A percentile compares a stretch with the other conserved stretches of the same genome.
phyloP scores from a whole-genome alignment of 1,139 yeast genomes.

The Hyphopichia pseudoburtonii region DNA sequence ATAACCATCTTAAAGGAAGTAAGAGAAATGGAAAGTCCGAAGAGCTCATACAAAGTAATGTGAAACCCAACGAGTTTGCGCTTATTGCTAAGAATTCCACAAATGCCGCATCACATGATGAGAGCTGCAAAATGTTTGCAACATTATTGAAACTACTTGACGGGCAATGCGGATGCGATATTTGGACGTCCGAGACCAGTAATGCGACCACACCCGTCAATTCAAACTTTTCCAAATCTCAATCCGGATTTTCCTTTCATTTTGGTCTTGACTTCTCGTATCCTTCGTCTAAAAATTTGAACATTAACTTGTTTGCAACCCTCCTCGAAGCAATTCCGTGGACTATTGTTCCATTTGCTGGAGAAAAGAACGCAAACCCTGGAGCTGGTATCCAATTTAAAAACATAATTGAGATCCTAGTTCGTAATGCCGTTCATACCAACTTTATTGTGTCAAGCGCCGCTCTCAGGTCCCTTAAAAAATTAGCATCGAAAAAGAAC shows the following conservation, averaged over 20 bases:
- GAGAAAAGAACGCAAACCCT: slow-evolving; percentile 23
- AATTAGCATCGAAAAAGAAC: slow-evolving; percentile 65
- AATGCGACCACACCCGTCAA: slow-evolving; percentile 14
- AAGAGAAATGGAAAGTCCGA: not conserved
- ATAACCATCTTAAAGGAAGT: slow-evolving; percentile 1
- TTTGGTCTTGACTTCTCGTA: slow-evolving; percentile 49
- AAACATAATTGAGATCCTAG: slow-evolving; percentile 67
- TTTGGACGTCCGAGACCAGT: slow-evolving; percentile 23
- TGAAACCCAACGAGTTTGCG: slow-evolving; percentile 24
- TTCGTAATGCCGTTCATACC: slow-evolving; percentile 73
- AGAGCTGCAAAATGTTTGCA: slow-evolving; percentile 65
- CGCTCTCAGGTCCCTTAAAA: slow-evolving; percentile 61
- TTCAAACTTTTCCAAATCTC: slow-evolving; percentile 15
- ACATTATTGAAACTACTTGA: slow-evolving; percentile 61
- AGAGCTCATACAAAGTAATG: slow-evolving; percentile 4
- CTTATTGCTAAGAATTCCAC: slow-evolving; percentile 45
- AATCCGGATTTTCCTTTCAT: slow-evolving; percentile 47
- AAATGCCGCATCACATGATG: slow-evolving; percentile 66
- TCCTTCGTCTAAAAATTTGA: slow-evolving; percentile 34
- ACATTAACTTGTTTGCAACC: slow-evolving; percentile 66
- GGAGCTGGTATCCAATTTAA: slow-evolving; percentile 54
- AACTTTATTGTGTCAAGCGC: slow-evolving; percentile 62
- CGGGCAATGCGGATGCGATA: slow-evolving; percentile 52
- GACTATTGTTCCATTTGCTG: slow-evolving; percentile 47
- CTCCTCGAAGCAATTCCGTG: slow-evolving; percentile 71